Base-by-base conservation (phyloP, 148 eudicot species). In the Rhododendron mucronatum region DNA sequence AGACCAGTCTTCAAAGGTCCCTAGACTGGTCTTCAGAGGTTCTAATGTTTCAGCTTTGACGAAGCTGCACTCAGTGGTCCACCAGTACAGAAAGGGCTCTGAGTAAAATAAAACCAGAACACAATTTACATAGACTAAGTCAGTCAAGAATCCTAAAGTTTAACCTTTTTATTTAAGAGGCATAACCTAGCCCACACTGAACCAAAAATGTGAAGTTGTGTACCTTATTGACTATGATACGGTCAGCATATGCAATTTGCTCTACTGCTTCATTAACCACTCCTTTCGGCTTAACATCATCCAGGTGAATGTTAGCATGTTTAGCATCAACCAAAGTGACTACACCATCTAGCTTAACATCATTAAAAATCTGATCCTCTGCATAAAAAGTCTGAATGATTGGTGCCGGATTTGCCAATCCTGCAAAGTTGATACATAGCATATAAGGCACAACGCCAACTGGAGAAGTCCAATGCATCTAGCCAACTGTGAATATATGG, bases 321-420 rank as follows among this genome's bases (percentile, higher is more conserved):
- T 97, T 97, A 82, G 98, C 95, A 91, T 97, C 99, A 63, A 97
- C 99, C 86, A 97, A 93, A 53, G 99, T 97, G 84, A 97, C 98
- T 78, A 97, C 99, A 79, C 99, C 99, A 89, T 97, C 99, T 85
- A 97, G 88, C 87, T 94, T 97, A 65, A 97, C 98, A 47, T 89
- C 96, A 59, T 97, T 90, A 85, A 93, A 97, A 65, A 97, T 79
- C 87, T 90, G 89, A 86, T 97, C 99, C 89, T 97, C 99, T 3
- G 99, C 98, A 91, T 97, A 97, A 89, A 97, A 97, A 73, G 99
- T 97, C 90, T 97, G 98, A 89, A 97, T 97, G 63, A 97, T 95
- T 87, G 99, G 99, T 4, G 99, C 96, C 30, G 99, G 99, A 90
- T 97, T 97, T 84, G 99, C 99, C 71, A 97, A 87, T 84, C 99